These are phyloP conservation scores for Oryza punctata DNA, from an alignment of 176 grass and related monocot species.

Conservation along the genomic window DNA sequence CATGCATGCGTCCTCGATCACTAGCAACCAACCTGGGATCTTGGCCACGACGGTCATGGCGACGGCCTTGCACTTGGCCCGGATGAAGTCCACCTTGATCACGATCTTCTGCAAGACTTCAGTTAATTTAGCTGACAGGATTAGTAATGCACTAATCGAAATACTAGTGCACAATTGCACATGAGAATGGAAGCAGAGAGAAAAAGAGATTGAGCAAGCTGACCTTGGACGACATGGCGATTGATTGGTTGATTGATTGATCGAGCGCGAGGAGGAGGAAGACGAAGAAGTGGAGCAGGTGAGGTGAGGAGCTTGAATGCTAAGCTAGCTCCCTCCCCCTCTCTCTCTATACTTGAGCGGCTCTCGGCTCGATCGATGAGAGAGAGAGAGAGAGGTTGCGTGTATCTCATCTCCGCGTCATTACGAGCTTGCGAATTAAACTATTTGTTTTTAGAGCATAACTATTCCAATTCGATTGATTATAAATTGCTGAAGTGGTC, in stretches of 20 bases:
- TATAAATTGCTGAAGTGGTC: neutral
- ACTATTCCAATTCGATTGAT: neutral
- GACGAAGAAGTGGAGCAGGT: too few species aligned
- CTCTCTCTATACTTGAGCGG: neutral
- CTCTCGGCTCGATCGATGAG: neutral
- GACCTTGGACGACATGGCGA: neutral
- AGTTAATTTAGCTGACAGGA: too few species aligned
- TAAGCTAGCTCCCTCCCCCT: too few species aligned
- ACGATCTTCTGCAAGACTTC: constrained; percentile 65
- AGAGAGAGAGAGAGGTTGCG: neutral
- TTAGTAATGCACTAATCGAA: too few species aligned
- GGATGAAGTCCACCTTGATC: constrained; percentile 53
- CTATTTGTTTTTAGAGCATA: neutral
- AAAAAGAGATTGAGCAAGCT: neutral
- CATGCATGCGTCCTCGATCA: neutral
- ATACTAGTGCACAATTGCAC: too few species aligned
- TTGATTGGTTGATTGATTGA: neutral
- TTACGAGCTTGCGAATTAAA: neutral
- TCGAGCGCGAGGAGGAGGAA: neutral
- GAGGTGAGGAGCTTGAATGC: too few species aligned
- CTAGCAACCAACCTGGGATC: constrained; percentile 36
- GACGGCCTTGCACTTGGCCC: constrained; percentile 50
- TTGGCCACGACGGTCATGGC: constrained; percentile 46
- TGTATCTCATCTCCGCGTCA: neutral
- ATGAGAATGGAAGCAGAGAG: too few species aligned